These are phyloP conservation scores for Russula sp. DNA, from an alignment of 768 basidiomycete genomes.

Conservation along the genomic window DNA sequence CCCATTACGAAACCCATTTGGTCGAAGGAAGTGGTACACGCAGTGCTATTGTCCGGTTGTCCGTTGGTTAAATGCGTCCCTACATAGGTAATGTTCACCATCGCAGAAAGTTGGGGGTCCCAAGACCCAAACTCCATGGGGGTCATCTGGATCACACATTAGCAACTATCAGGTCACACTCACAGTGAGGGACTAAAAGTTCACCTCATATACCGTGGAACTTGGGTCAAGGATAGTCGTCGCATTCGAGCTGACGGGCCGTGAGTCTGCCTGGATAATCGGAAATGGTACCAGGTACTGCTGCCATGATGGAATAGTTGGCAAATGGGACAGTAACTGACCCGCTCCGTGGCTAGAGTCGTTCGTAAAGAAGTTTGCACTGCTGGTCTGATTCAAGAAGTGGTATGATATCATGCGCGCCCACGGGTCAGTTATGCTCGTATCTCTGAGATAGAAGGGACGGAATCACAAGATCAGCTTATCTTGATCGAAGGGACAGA, in stretches of 20 bases:
- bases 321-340: constrained; percentile 61
- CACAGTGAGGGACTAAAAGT: constrained; percentile 23
- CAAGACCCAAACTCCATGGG: constrained; percentile 72
- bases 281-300: constrained; percentile 59
- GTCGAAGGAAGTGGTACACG: constrained; percentile 74
- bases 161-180: constrained; percentile 12
- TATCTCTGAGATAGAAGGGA: constrained; percentile 44
- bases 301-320: constrained; percentile 50
- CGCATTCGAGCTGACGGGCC: constrained; percentile 45
- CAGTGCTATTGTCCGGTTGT: constrained; percentile 48
- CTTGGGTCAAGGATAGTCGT: constrained; percentile 43
- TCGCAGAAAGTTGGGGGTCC: constrained; percentile 70
- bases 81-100: constrained; percentile 56
- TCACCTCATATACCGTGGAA: constrained; percentile 58
- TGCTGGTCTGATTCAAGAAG: constrained; percentile 64
- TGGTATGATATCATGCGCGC: constrained; percentile 67
- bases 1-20: constrained; percentile 74
- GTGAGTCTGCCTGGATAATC: constrained; percentile 57
- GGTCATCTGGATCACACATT: constrained; percentile 43
- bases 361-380: constrained; percentile 58
- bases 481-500: not conserved
- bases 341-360: constrained; percentile 66
- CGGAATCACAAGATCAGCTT: not conserved
- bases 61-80: constrained; percentile 67
- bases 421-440: constrained; percentile 64